A percentile compares a stretch with the other conserved stretches of the same genome.
Conservation (phyloP, 345 rosid species). For the Alliaria petiolata region DNA sequence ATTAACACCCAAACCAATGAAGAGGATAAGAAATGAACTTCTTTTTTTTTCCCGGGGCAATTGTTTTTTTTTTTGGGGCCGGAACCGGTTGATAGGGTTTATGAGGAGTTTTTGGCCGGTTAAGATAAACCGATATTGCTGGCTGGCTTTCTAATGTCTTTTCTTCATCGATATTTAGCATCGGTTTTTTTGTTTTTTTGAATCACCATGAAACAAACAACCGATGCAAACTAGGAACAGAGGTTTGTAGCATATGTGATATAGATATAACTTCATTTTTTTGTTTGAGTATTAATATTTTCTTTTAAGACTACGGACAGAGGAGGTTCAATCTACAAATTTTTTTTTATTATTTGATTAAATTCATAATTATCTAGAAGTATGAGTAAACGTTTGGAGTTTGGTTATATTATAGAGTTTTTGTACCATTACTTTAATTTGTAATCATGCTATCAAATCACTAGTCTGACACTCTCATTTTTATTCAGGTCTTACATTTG, state of each 20-base stretch:
- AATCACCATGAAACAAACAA: constrained; percentile 11
- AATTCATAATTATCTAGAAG: background rate
- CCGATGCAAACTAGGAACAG: constrained; percentile 20
- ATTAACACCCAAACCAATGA: constrained; percentile 5
- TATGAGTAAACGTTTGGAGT: background rate
- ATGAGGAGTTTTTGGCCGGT: constrained; percentile 30
- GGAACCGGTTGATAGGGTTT: constrained; percentile 14
- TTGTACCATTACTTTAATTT: background rate
- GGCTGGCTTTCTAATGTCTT: constrained; percentile 11
- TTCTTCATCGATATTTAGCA: constrained; percentile 18
- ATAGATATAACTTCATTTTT: constrained; percentile 23
- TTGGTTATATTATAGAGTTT: background rate
- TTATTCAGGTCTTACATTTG: background rate
- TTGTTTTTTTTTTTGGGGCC: constrained; percentile 17
- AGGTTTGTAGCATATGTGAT: constrained; percentile 26
- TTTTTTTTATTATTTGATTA: background rate
- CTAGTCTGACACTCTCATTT: background rate
- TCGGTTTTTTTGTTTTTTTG: constrained; percentile 16
- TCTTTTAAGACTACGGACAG: background rate
- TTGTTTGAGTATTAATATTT: background rate
- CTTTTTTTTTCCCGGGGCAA: background rate
- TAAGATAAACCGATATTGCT: background rate
- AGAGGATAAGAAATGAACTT: constrained; percentile 18
- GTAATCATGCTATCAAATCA: constrained; percentile 1
- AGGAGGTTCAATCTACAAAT: background rate